Evolutionary conservation across 768 basidiomycete species (phyloP).

Genomic region (Chiua virens): DNA sequence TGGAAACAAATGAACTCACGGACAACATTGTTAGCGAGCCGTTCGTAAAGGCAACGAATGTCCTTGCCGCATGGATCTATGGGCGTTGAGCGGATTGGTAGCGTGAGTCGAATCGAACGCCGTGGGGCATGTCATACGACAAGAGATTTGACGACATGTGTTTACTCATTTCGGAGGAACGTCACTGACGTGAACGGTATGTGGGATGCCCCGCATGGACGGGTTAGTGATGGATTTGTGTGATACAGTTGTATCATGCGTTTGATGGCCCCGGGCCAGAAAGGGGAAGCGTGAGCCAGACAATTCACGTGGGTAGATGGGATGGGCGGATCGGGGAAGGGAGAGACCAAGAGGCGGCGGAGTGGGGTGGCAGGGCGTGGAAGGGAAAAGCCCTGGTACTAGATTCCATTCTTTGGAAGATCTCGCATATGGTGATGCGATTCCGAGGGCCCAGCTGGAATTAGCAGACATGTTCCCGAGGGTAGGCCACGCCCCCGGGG

Average conservation of each 20-base stretch:
- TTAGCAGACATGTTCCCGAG: conserved; percentile 20
- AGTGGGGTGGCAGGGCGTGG: background rate
- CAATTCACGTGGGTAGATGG: conserved; percentile 27
- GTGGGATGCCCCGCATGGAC: conserved; percentile 22
- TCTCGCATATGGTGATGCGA: conserved; percentile 10
- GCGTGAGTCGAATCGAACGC: conserved; percentile 39
- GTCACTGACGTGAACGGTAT: conserved; percentile 41
- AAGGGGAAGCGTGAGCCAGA: conserved; percentile 39
- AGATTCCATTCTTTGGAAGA: conserved; percentile 26
- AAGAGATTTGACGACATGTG: background rate
- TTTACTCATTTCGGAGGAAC: conserved; percentile 12
- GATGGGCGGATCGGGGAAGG: conserved; percentile 39
- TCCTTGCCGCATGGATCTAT: conserved; percentile 49
- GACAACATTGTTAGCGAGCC: conserved; percentile 72
- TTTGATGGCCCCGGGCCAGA: conserved; percentile 28
- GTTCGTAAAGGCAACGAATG: conserved; percentile 57
- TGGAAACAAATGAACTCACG: conserved; percentile 46
- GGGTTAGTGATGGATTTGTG: conserved; percentile 19
- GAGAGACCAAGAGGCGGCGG: conserved; percentile 34
- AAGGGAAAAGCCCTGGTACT: conserved; percentile 8
- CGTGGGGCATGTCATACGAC: conserved; percentile 12
- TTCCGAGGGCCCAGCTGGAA: conserved; percentile 18
- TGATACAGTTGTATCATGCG: conserved; percentile 45
- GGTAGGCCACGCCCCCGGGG: conserved; percentile 16
- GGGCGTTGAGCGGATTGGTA: conserved; percentile 59